A percentile compares a stretch with the other conserved stretches of the same genome.
These are phyloP conservation scores for Asclepias syriaca DNA, from an alignment of 257 asterid genomes.

Conservation along the genomic window DNA sequence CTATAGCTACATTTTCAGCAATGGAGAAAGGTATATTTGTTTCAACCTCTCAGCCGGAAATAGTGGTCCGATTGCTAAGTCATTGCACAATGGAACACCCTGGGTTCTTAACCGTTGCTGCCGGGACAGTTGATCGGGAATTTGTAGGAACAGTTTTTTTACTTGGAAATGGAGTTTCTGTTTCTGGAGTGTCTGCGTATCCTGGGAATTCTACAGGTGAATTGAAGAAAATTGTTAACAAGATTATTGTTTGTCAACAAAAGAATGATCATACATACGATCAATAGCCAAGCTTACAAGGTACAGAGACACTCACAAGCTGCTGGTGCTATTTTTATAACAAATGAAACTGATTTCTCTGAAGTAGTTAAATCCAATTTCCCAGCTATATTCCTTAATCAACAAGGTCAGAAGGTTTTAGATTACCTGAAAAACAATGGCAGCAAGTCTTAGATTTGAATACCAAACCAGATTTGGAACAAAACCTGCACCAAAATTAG, in stretches of 20 bases:
- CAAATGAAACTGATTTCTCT: slow-evolving; percentile 38
- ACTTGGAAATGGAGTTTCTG: slow-evolving; percentile 42
- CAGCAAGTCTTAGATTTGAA: slow-evolving; percentile 37
- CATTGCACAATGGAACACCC: slow-evolving; percentile 61
- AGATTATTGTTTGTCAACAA: slow-evolving; percentile 50
- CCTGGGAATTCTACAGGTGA: slow-evolving; percentile 39
- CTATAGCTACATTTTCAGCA: slow-evolving; percentile 67
- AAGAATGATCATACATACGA: slow-evolving; percentile 21
- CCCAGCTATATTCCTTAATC: slow-evolving; percentile 42
- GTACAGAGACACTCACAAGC: slow-evolving; percentile 23
- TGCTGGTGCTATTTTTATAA: slow-evolving; percentile 47
- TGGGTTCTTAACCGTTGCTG: slow-evolving; percentile 78
- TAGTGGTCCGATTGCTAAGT: slow-evolving; percentile 40
- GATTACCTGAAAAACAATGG: slow-evolving; percentile 30
- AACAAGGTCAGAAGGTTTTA: slow-evolving; percentile 37
- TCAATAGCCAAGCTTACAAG: slow-evolving; percentile 26
- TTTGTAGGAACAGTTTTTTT: slow-evolving; percentile 36
- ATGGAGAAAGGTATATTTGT: slow-evolving; percentile 67
- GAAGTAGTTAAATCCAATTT: slow-evolving; percentile 24
- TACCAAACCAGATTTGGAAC: slow-evolving; percentile 32
- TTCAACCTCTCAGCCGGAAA: slow-evolving; percentile 74
- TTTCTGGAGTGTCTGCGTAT: slow-evolving; percentile 44
- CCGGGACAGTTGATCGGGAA: slow-evolving; percentile 58
- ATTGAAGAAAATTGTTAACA: slow-evolving; percentile 18
- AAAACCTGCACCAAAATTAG: slow-evolving; percentile 52